These are phyloP conservation scores for Solanum commersonii DNA, from an alignment of 257 asterid genomes.

Conservation along the genomic window DNA sequence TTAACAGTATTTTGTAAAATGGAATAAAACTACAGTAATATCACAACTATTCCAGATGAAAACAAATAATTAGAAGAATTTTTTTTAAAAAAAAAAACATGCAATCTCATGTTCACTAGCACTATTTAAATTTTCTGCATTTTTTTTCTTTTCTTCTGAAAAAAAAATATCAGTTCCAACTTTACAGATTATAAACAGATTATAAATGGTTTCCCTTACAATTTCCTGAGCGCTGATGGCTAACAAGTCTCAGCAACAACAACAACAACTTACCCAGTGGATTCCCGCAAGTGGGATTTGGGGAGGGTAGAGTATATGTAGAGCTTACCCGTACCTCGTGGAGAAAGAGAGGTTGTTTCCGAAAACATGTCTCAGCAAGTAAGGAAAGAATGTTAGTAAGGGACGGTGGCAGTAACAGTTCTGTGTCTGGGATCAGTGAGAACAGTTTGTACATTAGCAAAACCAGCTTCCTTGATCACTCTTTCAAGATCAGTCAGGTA, in stretches of 20 bases:
- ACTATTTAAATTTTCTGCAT: neutral
- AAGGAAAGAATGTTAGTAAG: constrained; percentile 14
- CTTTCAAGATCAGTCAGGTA: constrained; percentile 76
- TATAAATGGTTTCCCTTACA: neutral
- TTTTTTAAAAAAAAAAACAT: too few species aligned
- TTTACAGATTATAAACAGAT: neutral
- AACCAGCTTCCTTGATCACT: constrained; percentile 43
- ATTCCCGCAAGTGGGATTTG: neutral
- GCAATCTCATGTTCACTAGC: neutral
- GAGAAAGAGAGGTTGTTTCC: neutral
- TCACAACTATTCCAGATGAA: neutral
- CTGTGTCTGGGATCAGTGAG: constrained; percentile 87
- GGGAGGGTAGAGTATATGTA: neutral
- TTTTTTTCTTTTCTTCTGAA: too few species aligned
- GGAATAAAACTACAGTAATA: neutral
- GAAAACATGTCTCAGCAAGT: neutral
- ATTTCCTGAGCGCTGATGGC: neutral
- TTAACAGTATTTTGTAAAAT: neutral
- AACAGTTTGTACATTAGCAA: constrained; percentile 38
- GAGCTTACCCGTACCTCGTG: neutral
- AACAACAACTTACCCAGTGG: neutral
- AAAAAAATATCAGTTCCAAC: neutral
- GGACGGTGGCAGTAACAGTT: constrained; percentile 77
- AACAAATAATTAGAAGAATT: neutral
- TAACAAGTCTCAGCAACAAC: neutral